These are phyloP conservation scores for Taxawa tesnikishii DNA, from an alignment of 2,329 filamentous ascomycete species.

Conservation along the genomic window DNA sequence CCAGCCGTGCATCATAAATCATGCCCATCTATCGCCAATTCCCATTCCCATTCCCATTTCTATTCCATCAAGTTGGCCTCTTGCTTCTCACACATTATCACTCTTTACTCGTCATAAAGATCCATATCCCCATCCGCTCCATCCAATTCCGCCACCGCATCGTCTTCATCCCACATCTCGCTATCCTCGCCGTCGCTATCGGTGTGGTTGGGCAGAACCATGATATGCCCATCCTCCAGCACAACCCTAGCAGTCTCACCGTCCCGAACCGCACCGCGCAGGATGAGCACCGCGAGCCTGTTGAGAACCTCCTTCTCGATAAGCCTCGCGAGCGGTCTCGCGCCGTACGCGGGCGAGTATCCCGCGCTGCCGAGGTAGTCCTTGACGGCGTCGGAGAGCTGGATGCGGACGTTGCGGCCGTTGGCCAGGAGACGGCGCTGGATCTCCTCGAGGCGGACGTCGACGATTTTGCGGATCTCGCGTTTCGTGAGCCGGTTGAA, in stretches of 20 bases:
- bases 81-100: conserved; percentile 1
- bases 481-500: conserved; percentile 88
- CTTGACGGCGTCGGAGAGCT: conserved; percentile 74
- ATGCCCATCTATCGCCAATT: no score
- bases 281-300: conserved; percentile 77
- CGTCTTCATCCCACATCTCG: conserved; percentile 64
- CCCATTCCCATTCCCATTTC: no score
- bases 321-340: conserved; percentile 72
- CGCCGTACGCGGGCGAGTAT: conserved; percentile 92
- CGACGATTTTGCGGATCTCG: conserved; percentile 93
- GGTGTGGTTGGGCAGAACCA: conserved; percentile 75
- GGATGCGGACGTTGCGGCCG: conserved; percentile 71
- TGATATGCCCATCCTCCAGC: conserved; percentile 65
- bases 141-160: conserved; percentile 57
- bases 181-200: conserved; percentile 47
- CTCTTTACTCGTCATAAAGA: conserved; percentile 43
- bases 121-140: conserved; percentile 44
- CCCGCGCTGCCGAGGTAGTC: conserved; percentile 86
- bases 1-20: no score
- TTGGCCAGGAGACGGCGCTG: conserved; percentile 84
- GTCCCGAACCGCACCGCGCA: conserved; percentile 73
- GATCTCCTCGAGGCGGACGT: conserved; percentile 75
- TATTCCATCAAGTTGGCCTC: no score
- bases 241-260: conserved; percentile 74
- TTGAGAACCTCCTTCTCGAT: conserved; percentile 98